Percentiles rank a stretch among this genome's conserved stretches.
Evolutionary conservation across 2,329 filamentous ascomycete species (phyloP).

Genomic region (Cladobotryum mycophilum): DNA sequence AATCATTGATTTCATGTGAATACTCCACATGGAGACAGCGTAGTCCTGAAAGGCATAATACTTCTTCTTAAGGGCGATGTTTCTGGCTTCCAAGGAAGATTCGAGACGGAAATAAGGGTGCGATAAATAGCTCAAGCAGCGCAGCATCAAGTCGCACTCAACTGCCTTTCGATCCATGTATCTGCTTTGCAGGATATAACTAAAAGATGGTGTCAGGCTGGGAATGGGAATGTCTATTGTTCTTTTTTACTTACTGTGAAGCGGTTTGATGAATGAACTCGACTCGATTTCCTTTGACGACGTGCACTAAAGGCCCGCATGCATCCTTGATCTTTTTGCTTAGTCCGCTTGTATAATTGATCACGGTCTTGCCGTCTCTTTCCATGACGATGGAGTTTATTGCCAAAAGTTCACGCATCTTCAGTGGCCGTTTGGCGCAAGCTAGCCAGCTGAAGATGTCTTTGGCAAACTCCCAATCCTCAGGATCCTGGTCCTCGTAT

Average conservation of each 20-base stretch:
- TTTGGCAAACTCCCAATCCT: constrained; percentile 18
- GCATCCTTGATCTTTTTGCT: neutral
- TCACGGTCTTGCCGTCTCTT: neutral
- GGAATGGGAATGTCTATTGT: neutral
- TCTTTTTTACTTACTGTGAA: neutral
- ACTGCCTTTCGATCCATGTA: neutral
- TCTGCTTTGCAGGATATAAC: neutral
- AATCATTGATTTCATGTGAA: neutral
- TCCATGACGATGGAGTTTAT: constrained; percentile 19
- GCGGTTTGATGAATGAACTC: neutral
- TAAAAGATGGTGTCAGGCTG: neutral
- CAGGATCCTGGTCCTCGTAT: neutral
- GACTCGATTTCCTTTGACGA: neutral
- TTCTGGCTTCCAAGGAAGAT: too few species aligned
- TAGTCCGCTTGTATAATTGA: neutral
- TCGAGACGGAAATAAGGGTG: neutral
- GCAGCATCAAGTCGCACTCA: neutral
- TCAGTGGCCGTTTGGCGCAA: constrained; percentile 33
- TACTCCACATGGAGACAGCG: neutral
- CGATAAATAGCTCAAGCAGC: neutral
- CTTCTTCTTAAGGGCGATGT: too few species aligned
- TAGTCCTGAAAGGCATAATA: neutral
- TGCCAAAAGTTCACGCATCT: constrained; percentile 36
- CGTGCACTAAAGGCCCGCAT: neutral
- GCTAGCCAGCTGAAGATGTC: constrained; percentile 34